phyloP scores from a whole-genome alignment of 345 rosid species.

The Eucalyptus pauciflora region DNA sequence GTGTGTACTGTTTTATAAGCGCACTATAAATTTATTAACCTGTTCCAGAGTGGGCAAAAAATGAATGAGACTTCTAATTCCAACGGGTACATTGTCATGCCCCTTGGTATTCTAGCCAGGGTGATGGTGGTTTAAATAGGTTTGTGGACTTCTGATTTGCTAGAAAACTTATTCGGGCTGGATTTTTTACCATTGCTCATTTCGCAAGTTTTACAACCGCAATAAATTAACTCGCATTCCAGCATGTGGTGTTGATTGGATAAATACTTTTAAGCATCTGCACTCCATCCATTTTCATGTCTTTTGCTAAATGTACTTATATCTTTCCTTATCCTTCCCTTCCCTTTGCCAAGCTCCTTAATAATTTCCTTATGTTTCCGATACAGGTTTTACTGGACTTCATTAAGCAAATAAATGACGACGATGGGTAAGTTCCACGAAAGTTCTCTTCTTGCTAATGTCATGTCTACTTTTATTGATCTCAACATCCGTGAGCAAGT shows the following conservation, averaged over 20 bases:
- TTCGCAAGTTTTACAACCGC: neutral
- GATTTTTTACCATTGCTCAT: neutral
- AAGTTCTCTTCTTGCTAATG: neutral
- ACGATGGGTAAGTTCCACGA: constrained; percentile 66
- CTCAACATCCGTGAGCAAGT: neutral
- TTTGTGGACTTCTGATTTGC: neutral
- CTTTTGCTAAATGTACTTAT: neutral
- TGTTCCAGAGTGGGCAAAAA: neutral
- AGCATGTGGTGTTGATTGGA: neutral
- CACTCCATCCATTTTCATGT: neutral
- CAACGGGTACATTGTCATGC: neutral
- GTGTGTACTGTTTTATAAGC: neutral
- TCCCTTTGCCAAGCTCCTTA: neutral
- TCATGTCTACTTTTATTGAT: neutral
- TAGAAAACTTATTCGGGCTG: neutral
- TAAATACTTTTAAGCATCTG: neutral
- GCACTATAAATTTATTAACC: neutral
- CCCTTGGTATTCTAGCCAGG: neutral
- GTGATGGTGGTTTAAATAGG: neutral
- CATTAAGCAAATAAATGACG: constrained; percentile 85
- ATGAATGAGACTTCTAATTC: neutral
- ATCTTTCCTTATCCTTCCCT: neutral
- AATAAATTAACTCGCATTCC: neutral
- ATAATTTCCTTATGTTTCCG: neutral
- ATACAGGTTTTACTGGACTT: constrained; percentile 89